Evolutionary conservation across 139 green algal genomes (phyloP).

Genomic region (Astrephomene gubernaculifera): DNA sequence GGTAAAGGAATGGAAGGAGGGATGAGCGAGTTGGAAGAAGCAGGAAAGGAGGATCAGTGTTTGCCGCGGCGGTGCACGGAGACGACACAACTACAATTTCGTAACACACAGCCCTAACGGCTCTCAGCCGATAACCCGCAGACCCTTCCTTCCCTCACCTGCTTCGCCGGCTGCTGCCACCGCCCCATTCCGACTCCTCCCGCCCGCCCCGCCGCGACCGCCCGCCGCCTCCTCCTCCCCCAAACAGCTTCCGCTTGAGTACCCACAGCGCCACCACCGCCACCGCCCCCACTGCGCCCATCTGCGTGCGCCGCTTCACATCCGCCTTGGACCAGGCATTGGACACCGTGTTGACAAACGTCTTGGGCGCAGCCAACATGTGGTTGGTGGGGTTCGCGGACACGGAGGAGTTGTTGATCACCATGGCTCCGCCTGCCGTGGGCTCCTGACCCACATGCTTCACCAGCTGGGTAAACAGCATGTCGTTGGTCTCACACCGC

Average conservation of each 20-base stretch:
- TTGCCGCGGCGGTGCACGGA: too few species aligned
- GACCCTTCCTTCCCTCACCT: background rate
- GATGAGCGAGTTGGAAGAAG: too few species aligned
- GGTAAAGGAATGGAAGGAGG: too few species aligned
- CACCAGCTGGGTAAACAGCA: constrained; percentile 49
- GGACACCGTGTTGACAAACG: constrained; percentile 40
- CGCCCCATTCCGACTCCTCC: constrained; percentile 29
- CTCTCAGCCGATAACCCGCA: too few species aligned
- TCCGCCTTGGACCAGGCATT: constrained; percentile 43
- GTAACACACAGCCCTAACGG: too few species aligned
- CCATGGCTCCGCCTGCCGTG: constrained; percentile 6
- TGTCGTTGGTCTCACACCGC: constrained; percentile 53
- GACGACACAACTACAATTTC: too few species aligned
- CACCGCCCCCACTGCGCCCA: constrained; percentile 34
- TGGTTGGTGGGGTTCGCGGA: constrained; percentile 47
- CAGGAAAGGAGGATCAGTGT: too few species aligned
- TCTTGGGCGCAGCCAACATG: constrained; percentile 39
- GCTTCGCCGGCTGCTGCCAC: constrained; percentile 27
- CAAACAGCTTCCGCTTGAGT: constrained; percentile 35
- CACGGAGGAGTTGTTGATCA: constrained; percentile 50
- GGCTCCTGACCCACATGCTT: constrained; percentile 50
- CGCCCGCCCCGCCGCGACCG: background rate
- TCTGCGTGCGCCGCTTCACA: constrained; percentile 25
- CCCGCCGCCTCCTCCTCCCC: constrained; percentile 13
- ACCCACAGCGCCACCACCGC: constrained; percentile 45